Evolutionary conservation across 108 stramenopile species (phyloP).

Genomic region (Nitzschia sp.): DNA sequence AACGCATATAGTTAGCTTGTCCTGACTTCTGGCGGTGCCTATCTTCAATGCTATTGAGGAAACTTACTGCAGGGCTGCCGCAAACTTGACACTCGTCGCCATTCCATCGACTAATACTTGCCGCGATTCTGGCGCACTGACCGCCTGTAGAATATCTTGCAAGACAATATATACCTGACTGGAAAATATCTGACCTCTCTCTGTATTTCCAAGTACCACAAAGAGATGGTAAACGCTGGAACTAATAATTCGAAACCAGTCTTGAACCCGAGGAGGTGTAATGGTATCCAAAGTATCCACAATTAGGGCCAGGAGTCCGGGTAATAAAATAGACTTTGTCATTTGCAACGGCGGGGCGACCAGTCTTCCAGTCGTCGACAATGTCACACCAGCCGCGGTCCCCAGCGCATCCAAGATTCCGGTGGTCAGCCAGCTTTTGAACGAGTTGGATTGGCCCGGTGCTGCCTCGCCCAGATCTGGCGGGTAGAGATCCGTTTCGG

Average conservation of each 20-base stretch:
- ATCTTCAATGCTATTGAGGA: not conserved
- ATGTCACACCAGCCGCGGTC: slow-evolving; percentile 42
- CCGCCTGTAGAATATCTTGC: slow-evolving; percentile 33
- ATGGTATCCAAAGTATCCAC: slow-evolving; percentile 32
- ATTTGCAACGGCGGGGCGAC: slow-evolving; percentile 55
- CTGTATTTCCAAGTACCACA: slow-evolving; percentile 34
- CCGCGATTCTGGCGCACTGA: slow-evolving; percentile 51
- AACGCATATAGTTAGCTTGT: too few relatives aligned
- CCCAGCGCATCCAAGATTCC: slow-evolving; percentile 42
- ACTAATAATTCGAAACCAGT: slow-evolving; percentile 57
- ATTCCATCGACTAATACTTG: slow-evolving; percentile 71
- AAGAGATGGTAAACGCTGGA: slow-evolving; percentile 48
- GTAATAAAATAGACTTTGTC: slow-evolving; percentile 47
- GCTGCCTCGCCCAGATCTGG: not conserved
- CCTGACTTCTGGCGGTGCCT: too few relatives aligned
- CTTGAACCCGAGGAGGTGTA: slow-evolving; percentile 45
- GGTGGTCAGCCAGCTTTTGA: slow-evolving; percentile 29
- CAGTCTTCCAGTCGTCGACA: slow-evolving; percentile 51
- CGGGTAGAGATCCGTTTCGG: not conserved
- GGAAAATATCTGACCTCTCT: slow-evolving; percentile 27
- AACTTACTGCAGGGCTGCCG: slow-evolving; percentile 63
- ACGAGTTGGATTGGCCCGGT: not conserved
- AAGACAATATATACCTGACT: slow-evolving; percentile 19
- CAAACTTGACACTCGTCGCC: slow-evolving; percentile 57
- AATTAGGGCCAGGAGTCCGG: slow-evolving; percentile 29